Evolutionary conservation across 164 flowering plant species (phyloP), one percentile per base, ranked within the genome.

Genomic region (Platanus orientalis): DNA sequence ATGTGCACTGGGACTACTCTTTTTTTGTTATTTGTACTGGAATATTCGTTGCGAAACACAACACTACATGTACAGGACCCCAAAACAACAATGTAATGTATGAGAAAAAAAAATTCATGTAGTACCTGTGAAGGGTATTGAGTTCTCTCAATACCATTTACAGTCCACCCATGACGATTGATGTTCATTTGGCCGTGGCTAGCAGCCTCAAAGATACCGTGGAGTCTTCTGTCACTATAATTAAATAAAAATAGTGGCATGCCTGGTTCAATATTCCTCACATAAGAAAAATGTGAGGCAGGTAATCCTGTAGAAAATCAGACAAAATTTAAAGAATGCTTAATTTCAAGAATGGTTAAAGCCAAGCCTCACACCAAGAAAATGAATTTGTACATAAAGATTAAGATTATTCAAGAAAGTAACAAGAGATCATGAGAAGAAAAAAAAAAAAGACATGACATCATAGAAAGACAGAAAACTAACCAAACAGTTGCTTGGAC

Each of bases 171-270:
- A 78, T 82, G 73, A 11, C 90, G 84, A 63, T 87, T 65, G 6
- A 91, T 85, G 52, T 75, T 77, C 89, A 81, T 68, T 61, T 67
- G 74, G 1, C 99, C 97, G 0, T 58, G 6, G 68, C 94, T 81
- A 36, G 82, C 88, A 28, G 99, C 92, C 75, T 91, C 96, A 74
- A 76, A 94, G 57, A 89, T 77, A 5, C 99, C 99, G 72, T 85
- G 83, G 21, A 94, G 84, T 58, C 68, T 84, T 45, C 96, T 71
- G 53, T 83, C 84, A 36, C 73, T 77, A 62, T 91, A 91, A 79
- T 89, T 88, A 78, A 94, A 92, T 28, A 94, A 60, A 65, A 94
- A 94, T 13, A 94, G 77, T 0, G 94, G 83, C 83, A 94, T 64
- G 24, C 99, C 97, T 23, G 93, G 83, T 54, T 71, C 63, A 26